These are phyloP conservation scores for Ramaria sp. DNA, from an alignment of 768 basidiomycete species.

Conservation along the genomic window DNA sequence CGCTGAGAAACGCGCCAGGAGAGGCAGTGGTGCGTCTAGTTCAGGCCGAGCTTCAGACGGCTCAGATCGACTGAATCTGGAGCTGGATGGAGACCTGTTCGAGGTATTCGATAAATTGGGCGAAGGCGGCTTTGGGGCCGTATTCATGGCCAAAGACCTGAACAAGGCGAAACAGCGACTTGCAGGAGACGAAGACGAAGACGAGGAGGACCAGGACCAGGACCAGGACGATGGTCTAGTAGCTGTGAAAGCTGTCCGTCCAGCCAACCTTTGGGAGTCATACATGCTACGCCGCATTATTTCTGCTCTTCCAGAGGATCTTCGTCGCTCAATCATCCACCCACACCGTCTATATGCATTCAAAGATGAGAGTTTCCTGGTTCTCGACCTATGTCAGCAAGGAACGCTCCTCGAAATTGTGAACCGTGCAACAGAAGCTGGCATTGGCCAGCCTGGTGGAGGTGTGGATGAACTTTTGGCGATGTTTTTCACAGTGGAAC, in stretches of 20 bases:
- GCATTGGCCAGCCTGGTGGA: slow-evolving; percentile 69
- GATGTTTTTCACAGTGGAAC: slow-evolving; percentile 90
- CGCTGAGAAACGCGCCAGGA: slow-evolving; percentile 33
- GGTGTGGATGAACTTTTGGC: slow-evolving; percentile 84
- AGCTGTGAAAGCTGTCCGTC: slow-evolving; percentile 88
- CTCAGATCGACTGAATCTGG: slow-evolving; percentile 38
- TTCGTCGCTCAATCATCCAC: slow-evolving; percentile 59
- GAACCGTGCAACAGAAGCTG: slow-evolving; percentile 68
- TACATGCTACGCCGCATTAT: slow-evolving; percentile 74
- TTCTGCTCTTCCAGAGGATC: slow-evolving; percentile 43
- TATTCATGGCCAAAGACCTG: slow-evolving; percentile 66
- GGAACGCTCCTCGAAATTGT: slow-evolving; percentile 89
- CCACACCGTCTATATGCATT: slow-evolving; percentile 78
- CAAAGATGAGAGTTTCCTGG: slow-evolving; percentile 79
- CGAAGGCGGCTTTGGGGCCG: slow-evolving; percentile 93
- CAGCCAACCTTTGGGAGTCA: slow-evolving; percentile 88
- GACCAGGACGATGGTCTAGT: slow-evolving; percentile 47
- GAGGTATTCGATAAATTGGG: slow-evolving; percentile 81
- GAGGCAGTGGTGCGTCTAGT: slow-evolving; percentile 21
- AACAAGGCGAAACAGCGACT: slow-evolving; percentile 31
- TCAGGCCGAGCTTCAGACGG: slow-evolving; percentile 22
- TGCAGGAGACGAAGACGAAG: slow-evolving; percentile 34
- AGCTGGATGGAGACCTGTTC: slow-evolving; percentile 54
- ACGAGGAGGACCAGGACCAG: slow-evolving; percentile 44
- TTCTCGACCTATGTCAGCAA: slow-evolving; percentile 82